Conservation (phyloP, 257 asterid genomes). For the Scutellaria galericulata region DNA sequence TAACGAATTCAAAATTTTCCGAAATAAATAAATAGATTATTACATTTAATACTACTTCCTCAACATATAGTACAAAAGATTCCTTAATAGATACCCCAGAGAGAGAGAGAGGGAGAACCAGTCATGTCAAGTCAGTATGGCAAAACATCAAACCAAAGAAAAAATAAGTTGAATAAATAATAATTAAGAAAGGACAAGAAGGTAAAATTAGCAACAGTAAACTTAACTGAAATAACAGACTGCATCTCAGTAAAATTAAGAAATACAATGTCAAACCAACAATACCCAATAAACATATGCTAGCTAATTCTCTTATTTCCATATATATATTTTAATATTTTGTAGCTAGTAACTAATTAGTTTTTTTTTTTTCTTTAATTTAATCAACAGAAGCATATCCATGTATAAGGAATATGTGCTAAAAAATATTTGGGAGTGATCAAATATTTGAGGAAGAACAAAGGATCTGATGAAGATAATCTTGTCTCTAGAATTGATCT, state of each 20-base stretch:
- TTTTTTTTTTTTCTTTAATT: conserved; percentile 11
- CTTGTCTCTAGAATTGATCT: not conserved
- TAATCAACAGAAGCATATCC: conserved; percentile 20
- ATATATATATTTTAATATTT: too few relatives aligned
- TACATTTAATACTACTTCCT: too few relatives aligned
- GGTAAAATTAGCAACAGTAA: conserved; percentile 14
- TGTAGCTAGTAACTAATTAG: not conserved
- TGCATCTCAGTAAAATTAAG: not conserved
- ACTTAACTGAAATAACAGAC: conserved; percentile 41
- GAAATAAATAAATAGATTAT: too few relatives aligned
- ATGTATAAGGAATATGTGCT: too few relatives aligned
- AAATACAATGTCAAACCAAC: not conserved
- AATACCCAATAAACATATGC: not conserved
- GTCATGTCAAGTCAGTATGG: conserved; percentile 20
- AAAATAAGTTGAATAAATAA: not conserved
- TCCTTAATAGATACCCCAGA: not conserved
- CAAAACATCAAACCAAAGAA: conserved; percentile 25
- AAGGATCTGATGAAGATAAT: conserved; percentile 40
- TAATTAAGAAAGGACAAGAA: not conserved
- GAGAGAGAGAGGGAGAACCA: not conserved
- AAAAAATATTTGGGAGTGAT: conserved; percentile 5
- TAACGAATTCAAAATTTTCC: too few relatives aligned
- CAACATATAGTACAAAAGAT: too few relatives aligned
- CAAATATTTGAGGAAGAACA: conserved; percentile 31
- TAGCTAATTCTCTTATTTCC: too few relatives aligned